These are phyloP conservation scores for Neurospora sp. DNA, from an alignment of 495 filamentous ascomycete species.

Conservation along the genomic window DNA sequence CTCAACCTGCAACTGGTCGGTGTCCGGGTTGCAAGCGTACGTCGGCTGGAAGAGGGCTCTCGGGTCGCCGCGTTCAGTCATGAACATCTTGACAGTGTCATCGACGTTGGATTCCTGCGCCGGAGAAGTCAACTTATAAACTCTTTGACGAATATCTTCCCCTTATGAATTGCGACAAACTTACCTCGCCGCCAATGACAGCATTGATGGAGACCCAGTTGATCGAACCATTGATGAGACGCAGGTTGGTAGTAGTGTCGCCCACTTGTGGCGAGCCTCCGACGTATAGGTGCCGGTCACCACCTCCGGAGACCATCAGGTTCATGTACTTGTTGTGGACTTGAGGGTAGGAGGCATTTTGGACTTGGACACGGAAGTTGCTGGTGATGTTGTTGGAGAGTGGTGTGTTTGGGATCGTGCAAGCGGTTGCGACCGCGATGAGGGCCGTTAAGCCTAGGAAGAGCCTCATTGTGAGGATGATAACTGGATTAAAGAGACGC, in stretches of 20 bases:
- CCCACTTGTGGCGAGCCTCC: constrained; percentile 28
- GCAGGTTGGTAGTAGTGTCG: constrained; percentile 33
- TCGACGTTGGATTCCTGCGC: constrained; percentile 29
- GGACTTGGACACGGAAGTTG: constrained; percentile 37
- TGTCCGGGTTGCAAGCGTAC: constrained; percentile 41
- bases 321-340: constrained; percentile 43
- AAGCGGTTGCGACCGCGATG: constrained; percentile 21
- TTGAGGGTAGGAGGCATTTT: constrained; percentile 37
- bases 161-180: not conserved
- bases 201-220: constrained; percentile 24
- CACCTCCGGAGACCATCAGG: constrained; percentile 37
- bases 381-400: constrained; percentile 30
- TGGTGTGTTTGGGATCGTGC: constrained; percentile 27
- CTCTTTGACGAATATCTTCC: not conserved
- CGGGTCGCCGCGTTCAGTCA: constrained; percentile 40
- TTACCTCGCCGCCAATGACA: constrained; percentile 40
- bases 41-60: constrained; percentile 37
- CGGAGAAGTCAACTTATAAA: not conserved
- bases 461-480: not conserved
- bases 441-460: constrained; percentile 6
- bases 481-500: not conserved
- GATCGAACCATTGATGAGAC: constrained; percentile 36
- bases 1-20: constrained; percentile 34
- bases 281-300: constrained; percentile 41
- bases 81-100: constrained; percentile 47